Evolutionary conservation across 805 yeast genomes (phyloP).

Genomic region (Schizosaccharomyces lindneri): DNA sequence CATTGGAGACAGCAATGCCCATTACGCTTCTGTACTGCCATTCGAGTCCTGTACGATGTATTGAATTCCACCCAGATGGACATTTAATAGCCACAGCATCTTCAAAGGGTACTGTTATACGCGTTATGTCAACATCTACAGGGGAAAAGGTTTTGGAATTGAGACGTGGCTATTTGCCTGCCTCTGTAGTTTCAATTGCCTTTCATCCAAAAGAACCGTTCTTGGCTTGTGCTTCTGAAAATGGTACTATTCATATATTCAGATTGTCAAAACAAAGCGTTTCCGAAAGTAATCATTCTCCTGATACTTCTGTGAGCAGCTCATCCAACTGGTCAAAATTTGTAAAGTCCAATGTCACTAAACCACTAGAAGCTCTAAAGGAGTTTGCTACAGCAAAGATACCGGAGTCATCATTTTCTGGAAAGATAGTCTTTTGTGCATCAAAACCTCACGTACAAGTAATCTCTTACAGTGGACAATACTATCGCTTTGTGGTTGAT

Average conservation of each 20-base stretch:
- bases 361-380: not conserved
- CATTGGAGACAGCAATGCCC: not conserved
- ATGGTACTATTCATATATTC: not conserved
- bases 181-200: not conserved
- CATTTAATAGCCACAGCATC: constrained; percentile 69
- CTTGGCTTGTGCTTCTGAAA: not conserved
- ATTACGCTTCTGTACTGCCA: not conserved
- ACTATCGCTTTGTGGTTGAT: not conserved
- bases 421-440: not conserved
- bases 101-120: constrained; percentile 64
- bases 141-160: not conserved
- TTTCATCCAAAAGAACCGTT: not conserved
- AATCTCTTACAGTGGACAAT: not conserved
- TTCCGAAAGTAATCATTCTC: not conserved
- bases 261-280: not conserved
- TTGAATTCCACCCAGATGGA: constrained; percentile 57
- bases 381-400: not conserved
- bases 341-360: not conserved
- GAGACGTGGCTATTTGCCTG: not conserved
- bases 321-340: not conserved
- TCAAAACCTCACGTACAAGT: not conserved
- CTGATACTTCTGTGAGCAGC: not conserved
- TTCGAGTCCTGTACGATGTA: not conserved
- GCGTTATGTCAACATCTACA: constrained; percentile 28
- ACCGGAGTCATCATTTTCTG: not conserved